These are phyloP conservation scores for Podaxis sp. DNA, from an alignment of 768 basidiomycete genomes.

Conservation along the genomic window DNA sequence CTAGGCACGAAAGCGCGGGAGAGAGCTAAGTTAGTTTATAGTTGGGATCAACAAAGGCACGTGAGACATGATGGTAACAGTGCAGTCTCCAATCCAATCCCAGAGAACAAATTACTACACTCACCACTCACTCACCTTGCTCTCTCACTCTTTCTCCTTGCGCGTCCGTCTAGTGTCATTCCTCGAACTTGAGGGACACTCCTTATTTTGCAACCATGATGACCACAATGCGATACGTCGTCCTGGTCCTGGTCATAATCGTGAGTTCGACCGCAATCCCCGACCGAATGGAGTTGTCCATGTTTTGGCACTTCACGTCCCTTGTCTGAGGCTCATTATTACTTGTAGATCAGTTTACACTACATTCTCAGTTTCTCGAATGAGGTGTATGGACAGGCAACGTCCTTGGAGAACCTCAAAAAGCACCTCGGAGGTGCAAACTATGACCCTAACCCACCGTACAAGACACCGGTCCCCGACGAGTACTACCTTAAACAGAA, in stretches of 20 bases:
- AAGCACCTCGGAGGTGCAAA: conserved; percentile 30
- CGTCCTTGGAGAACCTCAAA: conserved; percentile 48
- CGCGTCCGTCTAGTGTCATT: neutral
- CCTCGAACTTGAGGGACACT: conserved; percentile 15
- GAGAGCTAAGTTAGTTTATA: neutral
- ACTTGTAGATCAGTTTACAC: conserved; percentile 50
- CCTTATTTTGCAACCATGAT: conserved; percentile 41
- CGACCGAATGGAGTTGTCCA: neutral
- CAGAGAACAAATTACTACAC: neutral
- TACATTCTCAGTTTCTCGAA: conserved; percentile 67
- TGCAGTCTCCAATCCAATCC: neutral
- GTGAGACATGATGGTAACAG: neutral
- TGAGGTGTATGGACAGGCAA: conserved; percentile 61
- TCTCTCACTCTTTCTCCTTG: neutral
- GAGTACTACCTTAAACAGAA: conserved; percentile 51
- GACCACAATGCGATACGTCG: conserved; percentile 54
- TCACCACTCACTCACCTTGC: neutral
- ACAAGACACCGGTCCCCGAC: conserved; percentile 60
- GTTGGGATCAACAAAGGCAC: neutral
- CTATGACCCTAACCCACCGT: conserved; percentile 35
- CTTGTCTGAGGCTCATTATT: neutral
- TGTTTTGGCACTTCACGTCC: neutral
- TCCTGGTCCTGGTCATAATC: conserved; percentile 49
- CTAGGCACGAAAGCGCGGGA: neutral
- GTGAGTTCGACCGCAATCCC: conserved; percentile 26